Conservation (phyloP, 2,329 filamentous ascomycete species). For the Phialophora expanda region DNA sequence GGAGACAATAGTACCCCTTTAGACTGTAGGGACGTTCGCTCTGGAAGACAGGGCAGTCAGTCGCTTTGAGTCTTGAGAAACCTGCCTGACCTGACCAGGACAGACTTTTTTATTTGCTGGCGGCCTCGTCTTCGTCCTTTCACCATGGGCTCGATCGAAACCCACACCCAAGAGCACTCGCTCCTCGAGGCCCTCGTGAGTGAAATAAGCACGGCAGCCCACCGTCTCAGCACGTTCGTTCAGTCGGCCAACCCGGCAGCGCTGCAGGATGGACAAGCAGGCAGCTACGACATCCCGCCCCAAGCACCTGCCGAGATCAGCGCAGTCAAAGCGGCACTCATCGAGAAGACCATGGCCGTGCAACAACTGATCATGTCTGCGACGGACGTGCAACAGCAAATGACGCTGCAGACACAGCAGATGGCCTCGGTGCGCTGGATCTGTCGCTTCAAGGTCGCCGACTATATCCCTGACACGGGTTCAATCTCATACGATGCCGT, state of each 20-base stretch:
- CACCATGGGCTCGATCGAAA: neutral
- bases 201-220: conserved; percentile 1
- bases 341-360: conserved; percentile 12
- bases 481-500: neutral
- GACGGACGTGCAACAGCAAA: conserved; percentile 14
- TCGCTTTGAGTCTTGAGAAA: too few species aligned
- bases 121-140: neutral
- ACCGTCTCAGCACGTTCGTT: neutral
- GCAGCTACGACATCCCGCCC: conserved; percentile 3
- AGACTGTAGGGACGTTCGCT: too few species aligned
- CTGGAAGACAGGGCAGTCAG: too few species aligned
- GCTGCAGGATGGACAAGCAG: neutral
- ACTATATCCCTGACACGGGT: neutral
- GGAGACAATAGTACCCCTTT: too few species aligned
- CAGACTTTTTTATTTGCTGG: too few species aligned
- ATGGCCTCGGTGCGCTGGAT: conserved; percentile 15
- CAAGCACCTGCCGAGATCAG: neutral
- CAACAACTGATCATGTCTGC: conserved; percentile 19
- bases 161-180: neutral
- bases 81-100: too few species aligned
- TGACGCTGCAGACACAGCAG: conserved; percentile 13
- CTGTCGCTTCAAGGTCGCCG: conserved; percentile 9
- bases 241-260: neutral
- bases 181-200: neutral
- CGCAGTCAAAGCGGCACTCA: neutral